Conservation (phyloP, 1,139 yeast species). For the Hyphopichia pseudoburtonii region DNA sequence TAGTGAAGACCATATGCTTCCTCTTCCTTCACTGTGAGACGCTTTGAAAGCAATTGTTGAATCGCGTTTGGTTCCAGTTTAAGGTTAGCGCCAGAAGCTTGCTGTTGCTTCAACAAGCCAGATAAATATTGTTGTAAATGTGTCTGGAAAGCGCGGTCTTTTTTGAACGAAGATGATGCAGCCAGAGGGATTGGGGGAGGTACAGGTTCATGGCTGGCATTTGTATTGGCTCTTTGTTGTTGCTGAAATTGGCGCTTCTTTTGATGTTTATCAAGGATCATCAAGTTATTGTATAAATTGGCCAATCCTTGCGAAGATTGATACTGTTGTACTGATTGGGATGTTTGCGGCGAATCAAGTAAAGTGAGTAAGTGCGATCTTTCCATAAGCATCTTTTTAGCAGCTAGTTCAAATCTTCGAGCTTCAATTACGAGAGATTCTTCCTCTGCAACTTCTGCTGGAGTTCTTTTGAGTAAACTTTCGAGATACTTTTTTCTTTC, state of each 20-base stretch:
- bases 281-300: conserved; percentile 76
- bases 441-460: conserved; percentile 97
- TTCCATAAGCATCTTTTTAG: conserved; percentile 84
- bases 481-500: conserved; percentile 81
- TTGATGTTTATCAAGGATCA: conserved; percentile 70
- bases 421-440: conserved; percentile 93
- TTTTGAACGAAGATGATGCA: conserved; percentile 51
- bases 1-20: conserved; percentile 82
- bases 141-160: conserved; percentile 53
- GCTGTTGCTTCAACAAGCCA: conserved; percentile 39
- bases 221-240: conserved; percentile 42
- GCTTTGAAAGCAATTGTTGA: conserved; percentile 49
- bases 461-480: conserved; percentile 75
- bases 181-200: conserved; percentile 62
- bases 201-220: conserved; percentile 42
- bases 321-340: conserved; percentile 75
- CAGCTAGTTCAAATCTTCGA: conserved; percentile 86
- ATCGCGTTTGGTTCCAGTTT: conserved; percentile 40
- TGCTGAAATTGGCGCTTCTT: conserved; percentile 42
- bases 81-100: conserved; percentile 19
- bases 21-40: conserved; percentile 75
- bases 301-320: conserved; percentile 87
- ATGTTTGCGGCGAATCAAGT: conserved; percentile 85
- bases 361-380: conserved; percentile 76
- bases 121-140: conserved; percentile 47